phyloP scores from a whole-genome alignment of 192 early-diverging fungal species.

The Umbelopsis sp. region DNA sequence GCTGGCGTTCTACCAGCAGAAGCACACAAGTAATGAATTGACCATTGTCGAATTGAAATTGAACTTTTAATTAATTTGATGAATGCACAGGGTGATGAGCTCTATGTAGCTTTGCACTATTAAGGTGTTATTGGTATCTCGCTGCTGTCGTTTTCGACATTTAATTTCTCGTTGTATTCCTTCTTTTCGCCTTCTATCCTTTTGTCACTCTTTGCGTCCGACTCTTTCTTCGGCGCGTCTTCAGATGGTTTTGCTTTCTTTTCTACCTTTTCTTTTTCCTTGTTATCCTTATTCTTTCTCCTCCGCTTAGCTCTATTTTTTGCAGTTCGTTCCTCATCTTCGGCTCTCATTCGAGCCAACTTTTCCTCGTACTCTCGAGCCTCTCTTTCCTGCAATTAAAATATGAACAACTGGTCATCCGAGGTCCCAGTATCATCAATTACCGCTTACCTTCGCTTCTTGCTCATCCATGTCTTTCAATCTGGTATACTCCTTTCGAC shows the following conservation, averaged over 20 bases:
- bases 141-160: neutral
- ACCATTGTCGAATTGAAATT: too few relatives aligned
- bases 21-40: too few relatives aligned
- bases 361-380: constrained; percentile 62
- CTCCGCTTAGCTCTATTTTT: constrained; percentile 87
- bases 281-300: constrained; percentile 51
- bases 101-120: neutral
- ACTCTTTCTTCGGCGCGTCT: neutral
- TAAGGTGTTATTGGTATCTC: too few relatives aligned
- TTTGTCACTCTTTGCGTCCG: neutral
- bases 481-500: constrained; percentile 85
- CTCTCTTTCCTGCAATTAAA: constrained; percentile 55
- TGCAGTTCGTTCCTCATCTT: constrained; percentile 84
- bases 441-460: constrained; percentile 61
- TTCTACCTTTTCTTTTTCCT: constrained; percentile 39
- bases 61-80: neutral
- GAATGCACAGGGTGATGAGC: neutral
- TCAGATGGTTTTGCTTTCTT: constrained; percentile 22
- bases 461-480: constrained; percentile 79
- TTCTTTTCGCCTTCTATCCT: neutral
- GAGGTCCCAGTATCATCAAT: neutral
- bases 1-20: too few relatives aligned
- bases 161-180: neutral
- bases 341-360: constrained; percentile 53
- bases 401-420: neutral